These are phyloP conservation scores for Suillus occidentalis DNA, from an alignment of 768 basidiomycete genomes.

Conservation along the genomic window DNA sequence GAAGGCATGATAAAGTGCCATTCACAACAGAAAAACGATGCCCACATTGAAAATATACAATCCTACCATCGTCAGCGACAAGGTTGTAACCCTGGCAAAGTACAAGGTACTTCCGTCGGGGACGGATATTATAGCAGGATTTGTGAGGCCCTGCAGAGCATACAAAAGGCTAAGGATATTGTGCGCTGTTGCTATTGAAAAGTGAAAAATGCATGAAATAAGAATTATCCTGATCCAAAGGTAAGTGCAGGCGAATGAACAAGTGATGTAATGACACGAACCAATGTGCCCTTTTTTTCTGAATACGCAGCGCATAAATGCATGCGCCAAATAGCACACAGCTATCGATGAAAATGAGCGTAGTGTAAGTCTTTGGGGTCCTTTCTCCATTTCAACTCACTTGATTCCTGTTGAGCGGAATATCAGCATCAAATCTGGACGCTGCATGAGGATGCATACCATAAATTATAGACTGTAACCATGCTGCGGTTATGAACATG, in stretches of 20 bases:
- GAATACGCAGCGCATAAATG: not conserved
- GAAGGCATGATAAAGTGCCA: not conserved
- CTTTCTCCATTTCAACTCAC: not conserved
- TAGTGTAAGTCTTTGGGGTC: not conserved
- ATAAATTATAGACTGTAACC: constrained; percentile 8
- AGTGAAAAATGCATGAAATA: not conserved
- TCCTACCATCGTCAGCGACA: not conserved
- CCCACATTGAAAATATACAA: not conserved
- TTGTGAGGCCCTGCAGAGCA: not conserved
- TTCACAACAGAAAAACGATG: not conserved
- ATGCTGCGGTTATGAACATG: constrained; percentile 6
- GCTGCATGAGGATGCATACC: not conserved
- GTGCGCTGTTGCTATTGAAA: not conserved
- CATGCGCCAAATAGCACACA: constrained; percentile 10
- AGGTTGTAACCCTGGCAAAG: not conserved
- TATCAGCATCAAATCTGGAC: not conserved
- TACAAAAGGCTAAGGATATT: not conserved
- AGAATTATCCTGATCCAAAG: not conserved
- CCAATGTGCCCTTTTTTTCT: constrained; percentile 2
- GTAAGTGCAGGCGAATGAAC: not conserved
- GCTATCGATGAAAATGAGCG: not conserved
- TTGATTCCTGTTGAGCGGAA: constrained; percentile 2
- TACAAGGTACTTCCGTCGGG: not conserved
- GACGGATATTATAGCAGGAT: not conserved
- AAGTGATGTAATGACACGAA: not conserved